Evolutionary conservation across 2,329 filamentous ascomycete species (phyloP), one percentile per base, ranked within the genome.

Genomic region (Colletotrichum limetticola): DNA sequence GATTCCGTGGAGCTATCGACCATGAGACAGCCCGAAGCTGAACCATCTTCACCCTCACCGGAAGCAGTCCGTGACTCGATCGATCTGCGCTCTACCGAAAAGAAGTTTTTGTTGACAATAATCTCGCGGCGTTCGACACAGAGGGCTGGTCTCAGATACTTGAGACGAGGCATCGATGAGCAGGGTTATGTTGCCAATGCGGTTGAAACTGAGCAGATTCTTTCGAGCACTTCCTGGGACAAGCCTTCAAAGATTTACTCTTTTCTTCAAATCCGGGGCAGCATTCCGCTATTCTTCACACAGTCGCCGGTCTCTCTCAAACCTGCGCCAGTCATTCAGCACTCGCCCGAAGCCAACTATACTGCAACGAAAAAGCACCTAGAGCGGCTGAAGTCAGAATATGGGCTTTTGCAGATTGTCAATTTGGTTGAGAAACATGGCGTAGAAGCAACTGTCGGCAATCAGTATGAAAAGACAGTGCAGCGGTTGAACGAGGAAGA

Each of bases 261-360:
- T 0, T 97, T 98, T 77, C 85, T 97, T 4, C 97, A 99, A 80
- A 87, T 95, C 28, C 90, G 97, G 75, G 96, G 95, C 7, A 98
- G 95, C 26, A 97, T 98, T 75, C 97, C 97, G 0, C 83, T 98
- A 0, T 98, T 97, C 85, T 99, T 98, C 80, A 97, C 95, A 0
- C 97, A 99, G 79, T 95, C 94, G 0, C 95, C 96, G 0, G 98
- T 98, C 81, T 95, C 95, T 11, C 90, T 98, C 76, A 98, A 98
- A 79, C 97, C 97, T 0, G 88, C 93, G 12, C 95, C 96, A 0
- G 89, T 94, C 16, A 85, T 97, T 46, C 94, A 95, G 80, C 95
- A 97, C 76, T 97, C 95, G 0, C 85, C 89, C 4, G 91, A 94
- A 58, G 91, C 91, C 14, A 99, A 98, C 76, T 92, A 92, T 67